Conservation (phyloP, 179 eudicot species). For the Silene coronaria region DNA sequence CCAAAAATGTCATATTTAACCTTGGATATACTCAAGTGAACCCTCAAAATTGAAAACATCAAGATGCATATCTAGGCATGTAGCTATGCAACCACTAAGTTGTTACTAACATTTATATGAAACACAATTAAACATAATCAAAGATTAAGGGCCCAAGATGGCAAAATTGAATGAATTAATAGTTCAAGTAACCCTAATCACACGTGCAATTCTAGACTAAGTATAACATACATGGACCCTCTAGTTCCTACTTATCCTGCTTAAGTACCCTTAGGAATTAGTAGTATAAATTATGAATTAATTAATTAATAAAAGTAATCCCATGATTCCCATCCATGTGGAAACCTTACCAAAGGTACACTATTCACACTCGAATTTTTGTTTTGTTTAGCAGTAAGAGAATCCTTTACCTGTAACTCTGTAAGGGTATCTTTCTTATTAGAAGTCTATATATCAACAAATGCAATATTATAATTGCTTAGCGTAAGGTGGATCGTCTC, state of each 20-base stretch:
- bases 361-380: background rate
- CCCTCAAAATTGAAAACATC: no score
- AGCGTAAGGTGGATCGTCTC: no score
- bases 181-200: background rate
- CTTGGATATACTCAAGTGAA: no score
- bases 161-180: background rate
- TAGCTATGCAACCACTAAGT: no score
- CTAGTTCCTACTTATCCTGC: no score
- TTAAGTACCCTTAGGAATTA: no score
- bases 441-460: no score
- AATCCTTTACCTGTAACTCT: background rate
- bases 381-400: background rate
- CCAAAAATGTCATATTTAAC: no score
- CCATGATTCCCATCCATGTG: background rate
- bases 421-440: background rate
- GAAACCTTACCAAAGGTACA: background rate
- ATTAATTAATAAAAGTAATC: background rate
- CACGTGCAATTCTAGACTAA: conserved; percentile 24
- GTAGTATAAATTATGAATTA: background rate
- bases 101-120: no score
- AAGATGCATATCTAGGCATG: no score
- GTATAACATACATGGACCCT: conserved; percentile 18
- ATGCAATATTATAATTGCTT: no score
- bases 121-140: background rate
- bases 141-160: background rate